Conservation (phyloP, 129 eudicot genomes). For the Scalesia atractyloides region DNA sequence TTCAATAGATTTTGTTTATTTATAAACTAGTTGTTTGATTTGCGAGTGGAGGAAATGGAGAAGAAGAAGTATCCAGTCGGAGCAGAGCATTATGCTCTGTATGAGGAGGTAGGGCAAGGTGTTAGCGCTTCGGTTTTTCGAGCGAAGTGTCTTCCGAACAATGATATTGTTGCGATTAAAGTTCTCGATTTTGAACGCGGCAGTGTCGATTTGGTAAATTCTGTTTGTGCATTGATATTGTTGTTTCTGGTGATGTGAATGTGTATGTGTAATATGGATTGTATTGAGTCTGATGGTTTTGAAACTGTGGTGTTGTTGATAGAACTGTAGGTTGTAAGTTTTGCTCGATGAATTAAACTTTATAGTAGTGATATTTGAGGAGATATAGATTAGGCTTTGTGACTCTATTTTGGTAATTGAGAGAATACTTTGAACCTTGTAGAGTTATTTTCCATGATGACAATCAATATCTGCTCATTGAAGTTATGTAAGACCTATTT, state of each 20-base stretch:
- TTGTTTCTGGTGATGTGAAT: neutral
- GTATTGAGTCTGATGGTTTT: neutral
- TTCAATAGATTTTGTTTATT: neutral
- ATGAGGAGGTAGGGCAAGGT: conserved; percentile 88
- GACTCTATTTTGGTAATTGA: neutral
- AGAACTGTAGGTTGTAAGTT: neutral
- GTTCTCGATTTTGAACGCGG: conserved; percentile 85
- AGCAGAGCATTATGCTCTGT: conserved; percentile 61
- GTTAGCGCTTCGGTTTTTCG: conserved; percentile 90
- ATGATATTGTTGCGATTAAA: conserved; percentile 86
- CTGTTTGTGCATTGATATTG: neutral
- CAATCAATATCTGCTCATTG: neutral
- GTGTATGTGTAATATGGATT: no score
- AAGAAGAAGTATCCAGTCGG: conserved; percentile 84
- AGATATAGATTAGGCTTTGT: neutral
- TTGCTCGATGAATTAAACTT: neutral
- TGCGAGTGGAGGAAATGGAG: conserved; percentile 47
- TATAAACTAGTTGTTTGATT: conserved; percentile 4
- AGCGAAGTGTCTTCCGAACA: conserved; percentile 59
- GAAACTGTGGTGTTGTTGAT: neutral
- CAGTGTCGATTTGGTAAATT: conserved; percentile 76
- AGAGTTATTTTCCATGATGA: neutral
- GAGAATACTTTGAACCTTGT: neutral
- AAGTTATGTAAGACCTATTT: neutral
- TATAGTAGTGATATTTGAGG: no score